Evolutionary conservation across 1,284 basidiomycete species (phyloP).

Genomic region (Inonotus hispidus): DNA sequence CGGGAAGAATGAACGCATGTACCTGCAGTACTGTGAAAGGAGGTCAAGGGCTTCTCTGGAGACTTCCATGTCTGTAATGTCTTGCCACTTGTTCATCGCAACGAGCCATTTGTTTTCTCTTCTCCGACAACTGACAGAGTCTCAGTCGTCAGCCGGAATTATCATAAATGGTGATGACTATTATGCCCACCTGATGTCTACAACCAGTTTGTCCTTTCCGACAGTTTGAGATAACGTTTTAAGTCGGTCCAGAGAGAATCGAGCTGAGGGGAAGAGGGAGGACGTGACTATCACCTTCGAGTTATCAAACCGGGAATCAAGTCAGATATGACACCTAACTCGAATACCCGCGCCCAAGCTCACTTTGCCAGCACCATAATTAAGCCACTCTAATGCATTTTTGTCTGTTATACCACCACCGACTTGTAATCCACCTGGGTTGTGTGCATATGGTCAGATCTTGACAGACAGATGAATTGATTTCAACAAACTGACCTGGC

Average conservation of each 20-base stretch:
- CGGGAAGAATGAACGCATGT: slow-evolving; percentile 16
- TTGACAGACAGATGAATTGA: background rate
- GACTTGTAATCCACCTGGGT: slow-evolving; percentile 73
- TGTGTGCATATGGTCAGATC: background rate
- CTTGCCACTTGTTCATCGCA: slow-evolving; percentile 99
- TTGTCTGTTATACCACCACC: slow-evolving; percentile 86
- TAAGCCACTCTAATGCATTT: slow-evolving; percentile 85
- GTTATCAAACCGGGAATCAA: no score
- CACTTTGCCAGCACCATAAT: slow-evolving; percentile 90
- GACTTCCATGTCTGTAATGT: slow-evolving; percentile 92
- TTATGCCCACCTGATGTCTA: slow-evolving; percentile 82
- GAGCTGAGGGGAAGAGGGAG: slow-evolving; percentile 82
- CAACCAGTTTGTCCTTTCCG: slow-evolving; percentile 85
- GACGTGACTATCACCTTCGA: slow-evolving; percentile 93
- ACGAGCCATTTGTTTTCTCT: slow-evolving; percentile 82
- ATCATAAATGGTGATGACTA: background rate
- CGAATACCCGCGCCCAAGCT: background rate
- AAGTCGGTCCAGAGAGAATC: slow-evolving; percentile 76
- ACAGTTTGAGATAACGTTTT: slow-evolving; percentile 58
- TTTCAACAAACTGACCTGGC: slow-evolving; percentile 48
- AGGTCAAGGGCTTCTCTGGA: slow-evolving; percentile 69
- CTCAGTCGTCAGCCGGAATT: background rate
- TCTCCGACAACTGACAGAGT: slow-evolving; percentile 68
- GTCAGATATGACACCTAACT: background rate
- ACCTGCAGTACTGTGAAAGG: slow-evolving; percentile 77